These are phyloP conservation scores for Pythium monospermum DNA, from an alignment of 352 stramenopile genomes.

Conservation along the genomic window DNA sequence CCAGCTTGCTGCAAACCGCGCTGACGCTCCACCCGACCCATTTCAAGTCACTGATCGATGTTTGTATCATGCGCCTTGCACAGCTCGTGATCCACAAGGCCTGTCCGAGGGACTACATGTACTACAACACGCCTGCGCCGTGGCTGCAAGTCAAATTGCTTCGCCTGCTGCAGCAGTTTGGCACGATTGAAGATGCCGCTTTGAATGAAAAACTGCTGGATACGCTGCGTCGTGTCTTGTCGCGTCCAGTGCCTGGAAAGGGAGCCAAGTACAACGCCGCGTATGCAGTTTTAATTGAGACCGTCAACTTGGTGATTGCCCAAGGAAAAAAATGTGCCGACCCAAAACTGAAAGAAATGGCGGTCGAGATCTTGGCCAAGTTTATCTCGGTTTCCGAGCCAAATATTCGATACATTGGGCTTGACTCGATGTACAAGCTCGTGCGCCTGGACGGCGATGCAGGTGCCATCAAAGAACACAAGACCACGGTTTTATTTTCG, in stretches of 20 bases:
- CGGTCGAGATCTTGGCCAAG: constrained; percentile 91
- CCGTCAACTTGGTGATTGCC: constrained; percentile 95
- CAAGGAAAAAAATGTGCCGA: constrained; percentile 84
- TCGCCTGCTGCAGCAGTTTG: constrained; percentile 93
- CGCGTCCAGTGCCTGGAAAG: constrained; percentile 75
- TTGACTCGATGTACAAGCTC: constrained; percentile 96
- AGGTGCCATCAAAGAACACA: constrained; percentile 91
- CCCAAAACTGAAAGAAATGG: constrained; percentile 84
- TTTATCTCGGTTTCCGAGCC: constrained; percentile 97
- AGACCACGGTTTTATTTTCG: constrained; percentile 93
- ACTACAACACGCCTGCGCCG: constrained; percentile 95
- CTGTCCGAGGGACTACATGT: constrained; percentile 95
- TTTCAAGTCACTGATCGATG: constrained; percentile 92
- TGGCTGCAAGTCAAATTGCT: constrained; percentile 95
- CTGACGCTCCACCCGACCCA: constrained; percentile 84
- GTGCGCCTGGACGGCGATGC: constrained; percentile 84
- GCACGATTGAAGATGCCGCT: constrained; percentile 44
- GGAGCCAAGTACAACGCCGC: constrained; percentile 95
- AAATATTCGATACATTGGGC: constrained; percentile 97
- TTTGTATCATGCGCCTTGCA: constrained; percentile 90
- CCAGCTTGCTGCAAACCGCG: constrained; percentile 89
- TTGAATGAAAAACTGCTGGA: constrained; percentile 81
- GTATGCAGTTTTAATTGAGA: constrained; percentile 96
- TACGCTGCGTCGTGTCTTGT: constrained; percentile 90
- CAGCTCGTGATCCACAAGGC: constrained; percentile 92